Evolutionary conservation across 2,329 filamentous ascomycete species (phyloP), one percentile per base, ranked within the genome.

Genomic region (Corynespora cassiicola): DNA sequence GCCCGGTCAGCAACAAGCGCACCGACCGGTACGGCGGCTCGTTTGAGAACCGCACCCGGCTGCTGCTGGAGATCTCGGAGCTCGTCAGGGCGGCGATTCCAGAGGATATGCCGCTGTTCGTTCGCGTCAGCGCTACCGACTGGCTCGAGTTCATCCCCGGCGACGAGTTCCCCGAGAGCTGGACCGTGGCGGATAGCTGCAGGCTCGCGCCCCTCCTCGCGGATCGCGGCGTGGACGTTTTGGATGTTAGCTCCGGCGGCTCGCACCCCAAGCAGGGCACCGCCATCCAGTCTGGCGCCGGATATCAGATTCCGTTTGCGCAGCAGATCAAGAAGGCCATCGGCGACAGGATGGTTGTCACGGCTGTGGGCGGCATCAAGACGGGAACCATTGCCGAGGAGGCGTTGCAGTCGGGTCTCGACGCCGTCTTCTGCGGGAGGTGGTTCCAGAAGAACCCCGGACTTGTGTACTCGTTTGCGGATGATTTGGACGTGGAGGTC

Each of bases 401-500:
- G n/a, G n/a, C n/a, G n/a, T n/a, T n/a, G n/a, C n/a, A n/a, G n/a
- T n/a, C n/a, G n/a, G n/a, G n/a, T n/a, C 52, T 81, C 45, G 90
- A 95, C 61, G 65, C 90, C 14, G 82, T 86, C 1, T 74, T 90
- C 12, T 76, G 85, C 2, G 90, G 80, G 0, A 75, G 88, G 32
- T 83, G 85, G 52, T 91, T 91, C 66, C 75, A 92, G 69, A 81
- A 88, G 61, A 87, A 95, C 58, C 86, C 89, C 0, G 82, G 87
- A 45, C 82, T 88, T 62, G 84, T 88, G 7, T 80, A 88, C 65
- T 77, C 79, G 21, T 83, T 80, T 47, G 90, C 87, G 0, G 77
- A 86, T 43, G 79, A 88, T 51, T 70, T 95, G 24, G 82, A 79
- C 5, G 81, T 90, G 3, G 70, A 80, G 36, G 80, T 90, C 6